Evolutionary conservation across 768 basidiomycete genomes (phyloP).

Genomic region (Lanmaoa rubissima): DNA sequence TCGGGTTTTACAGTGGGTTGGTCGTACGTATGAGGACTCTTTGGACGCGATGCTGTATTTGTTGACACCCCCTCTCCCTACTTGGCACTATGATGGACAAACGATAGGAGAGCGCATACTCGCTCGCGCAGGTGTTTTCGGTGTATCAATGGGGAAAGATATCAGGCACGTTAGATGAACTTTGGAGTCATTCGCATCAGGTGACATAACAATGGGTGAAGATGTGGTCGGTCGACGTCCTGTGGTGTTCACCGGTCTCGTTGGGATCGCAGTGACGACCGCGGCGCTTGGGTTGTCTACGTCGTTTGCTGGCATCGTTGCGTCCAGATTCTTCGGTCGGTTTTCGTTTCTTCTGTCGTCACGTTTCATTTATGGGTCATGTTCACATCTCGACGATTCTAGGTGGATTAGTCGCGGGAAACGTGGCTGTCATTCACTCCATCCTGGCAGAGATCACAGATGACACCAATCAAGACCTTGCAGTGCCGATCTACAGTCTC

Average conservation of each 20-base stretch:
- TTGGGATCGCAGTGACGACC: constrained; percentile 52
- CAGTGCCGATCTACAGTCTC: constrained; percentile 57
- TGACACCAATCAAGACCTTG: constrained; percentile 55
- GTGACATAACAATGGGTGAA: constrained; percentile 14
- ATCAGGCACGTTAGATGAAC: constrained; percentile 41
- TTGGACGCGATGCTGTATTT: not conserved
- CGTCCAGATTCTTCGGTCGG: constrained; percentile 52
- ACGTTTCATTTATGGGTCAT: not conserved
- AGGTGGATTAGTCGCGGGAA: constrained; percentile 67
- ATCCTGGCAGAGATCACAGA: constrained; percentile 64
- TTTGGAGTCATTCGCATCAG: not conserved
- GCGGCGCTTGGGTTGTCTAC: constrained; percentile 54
- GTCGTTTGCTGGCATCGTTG: constrained; percentile 46
- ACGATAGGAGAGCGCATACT: constrained; percentile 59
- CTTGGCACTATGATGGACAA: not conserved
- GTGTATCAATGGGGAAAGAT: constrained; percentile 62
- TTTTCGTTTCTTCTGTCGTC: not conserved
- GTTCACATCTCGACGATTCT: not conserved
- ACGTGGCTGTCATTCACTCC: constrained; percentile 58
- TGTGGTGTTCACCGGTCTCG: constrained; percentile 51
- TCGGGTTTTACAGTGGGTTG: constrained; percentile 67
- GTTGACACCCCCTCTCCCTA: not conserved
- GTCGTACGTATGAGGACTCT: constrained; percentile 39
- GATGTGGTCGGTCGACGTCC: constrained; percentile 62
- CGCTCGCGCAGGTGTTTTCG: constrained; percentile 55